Conservation (phyloP, 108 stramenopile genomes). For the Cyclotella sp. region DNA sequence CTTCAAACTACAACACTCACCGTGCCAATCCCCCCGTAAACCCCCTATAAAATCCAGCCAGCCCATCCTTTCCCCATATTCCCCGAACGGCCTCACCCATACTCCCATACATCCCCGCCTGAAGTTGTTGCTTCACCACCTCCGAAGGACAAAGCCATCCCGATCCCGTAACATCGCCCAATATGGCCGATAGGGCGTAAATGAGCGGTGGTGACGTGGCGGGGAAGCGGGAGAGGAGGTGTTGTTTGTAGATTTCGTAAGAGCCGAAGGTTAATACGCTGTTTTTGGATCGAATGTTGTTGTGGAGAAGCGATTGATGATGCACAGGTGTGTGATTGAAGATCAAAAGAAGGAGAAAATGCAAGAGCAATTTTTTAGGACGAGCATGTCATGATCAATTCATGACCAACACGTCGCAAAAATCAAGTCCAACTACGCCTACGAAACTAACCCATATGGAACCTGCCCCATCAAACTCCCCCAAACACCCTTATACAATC, state of each 20-base stretch:
- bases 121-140: slow-evolving; percentile 83
- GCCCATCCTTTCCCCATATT: slow-evolving; percentile 62
- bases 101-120: slow-evolving; percentile 72
- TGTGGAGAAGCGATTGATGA: neutral
- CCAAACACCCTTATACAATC: slow-evolving; percentile 66
- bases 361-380: neutral
- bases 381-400: too few relatives aligned
- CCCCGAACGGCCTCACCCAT: slow-evolving; percentile 63
- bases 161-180: slow-evolving; percentile 81
- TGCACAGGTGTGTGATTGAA: too few relatives aligned
- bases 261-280: slow-evolving; percentile 81
- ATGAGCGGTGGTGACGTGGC: slow-evolving; percentile 57
- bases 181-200: slow-evolving; percentile 67
- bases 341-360: slow-evolving; percentile 4
- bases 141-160: slow-evolving; percentile 82
- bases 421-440: neutral
- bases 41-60: slow-evolving; percentile 72
- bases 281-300: neutral
- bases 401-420: too few relatives aligned
- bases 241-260: slow-evolving; percentile 85
- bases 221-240: slow-evolving; percentile 63
- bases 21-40: slow-evolving; percentile 69
- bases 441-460: slow-evolving; percentile 66
- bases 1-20: slow-evolving; percentile 16
- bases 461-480: slow-evolving; percentile 80